Evolutionary conservation across 306 rosid genomes (phyloP).

Genomic region (Psophocarpus tetragonolobus): DNA sequence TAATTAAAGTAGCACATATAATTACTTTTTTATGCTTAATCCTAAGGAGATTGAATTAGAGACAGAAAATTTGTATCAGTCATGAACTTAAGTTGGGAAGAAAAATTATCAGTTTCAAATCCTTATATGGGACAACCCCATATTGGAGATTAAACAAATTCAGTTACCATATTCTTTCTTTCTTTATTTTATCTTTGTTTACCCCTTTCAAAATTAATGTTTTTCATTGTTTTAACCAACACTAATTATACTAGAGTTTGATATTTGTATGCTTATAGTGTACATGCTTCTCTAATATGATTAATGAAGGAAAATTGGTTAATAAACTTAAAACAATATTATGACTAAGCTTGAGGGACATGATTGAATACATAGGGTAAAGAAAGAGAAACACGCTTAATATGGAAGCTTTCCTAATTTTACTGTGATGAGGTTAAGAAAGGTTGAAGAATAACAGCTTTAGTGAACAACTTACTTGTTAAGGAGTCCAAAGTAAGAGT

Average conservation of each 20-base stretch:
- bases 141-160: neutral
- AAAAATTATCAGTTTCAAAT: constrained; percentile 29
- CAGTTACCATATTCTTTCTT: too few species aligned
- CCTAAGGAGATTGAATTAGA: neutral
- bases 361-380: constrained; percentile 27
- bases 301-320: neutral
- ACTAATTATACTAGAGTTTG: too few species aligned
- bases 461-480: constrained; percentile 21
- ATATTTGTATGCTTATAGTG: neutral
- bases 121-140: constrained; percentile 1
- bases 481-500: constrained; percentile 25
- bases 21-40: neutral
- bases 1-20: neutral
- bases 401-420: constrained; percentile 1
- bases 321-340: neutral
- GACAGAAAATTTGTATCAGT: too few species aligned
- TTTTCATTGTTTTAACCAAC: neutral
- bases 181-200: neutral
- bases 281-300: too few species aligned
- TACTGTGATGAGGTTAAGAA: neutral
- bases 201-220: neutral
- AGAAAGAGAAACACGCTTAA: neutral
- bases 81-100: too few species aligned
- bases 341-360: too few species aligned
- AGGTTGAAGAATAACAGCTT: neutral